Evolutionary conservation across 2,329 filamentous ascomycete species (phyloP).

Genomic region (Cryoendolithus antarcticus): DNA sequence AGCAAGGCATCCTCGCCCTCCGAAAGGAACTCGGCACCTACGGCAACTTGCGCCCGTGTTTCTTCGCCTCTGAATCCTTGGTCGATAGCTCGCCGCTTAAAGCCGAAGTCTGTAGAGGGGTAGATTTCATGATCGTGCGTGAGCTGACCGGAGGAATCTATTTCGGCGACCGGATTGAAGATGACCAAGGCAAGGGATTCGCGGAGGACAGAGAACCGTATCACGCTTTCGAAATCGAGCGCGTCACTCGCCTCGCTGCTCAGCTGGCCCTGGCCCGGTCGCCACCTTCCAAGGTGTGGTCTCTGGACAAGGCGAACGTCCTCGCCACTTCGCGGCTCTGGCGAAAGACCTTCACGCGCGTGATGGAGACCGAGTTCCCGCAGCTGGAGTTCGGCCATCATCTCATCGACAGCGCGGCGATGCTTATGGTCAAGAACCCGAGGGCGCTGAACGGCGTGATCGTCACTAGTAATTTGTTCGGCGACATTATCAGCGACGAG

Average conservation of each 20-base stretch:
- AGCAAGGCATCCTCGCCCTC: constrained; percentile 80
- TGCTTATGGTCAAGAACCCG: constrained; percentile 95
- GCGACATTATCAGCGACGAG: constrained; percentile 93
- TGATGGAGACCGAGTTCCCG: constrained; percentile 81
- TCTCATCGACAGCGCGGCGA: constrained; percentile 90
- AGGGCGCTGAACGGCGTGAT: constrained; percentile 77
- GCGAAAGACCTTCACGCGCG: constrained; percentile 74
- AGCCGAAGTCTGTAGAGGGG: constrained; percentile 69
- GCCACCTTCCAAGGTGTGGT: constrained; percentile 55
- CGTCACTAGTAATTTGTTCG: constrained; percentile 87
- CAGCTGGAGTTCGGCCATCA: constrained; percentile 75
- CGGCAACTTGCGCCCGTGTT: constrained; percentile 91
- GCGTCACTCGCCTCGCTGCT: constrained; percentile 70
- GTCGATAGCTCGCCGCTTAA: constrained; percentile 81
- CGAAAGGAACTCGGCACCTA: constrained; percentile 91
- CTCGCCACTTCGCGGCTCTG: constrained; percentile 81
- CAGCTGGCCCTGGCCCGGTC: constrained; percentile 61
- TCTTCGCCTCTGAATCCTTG: constrained; percentile 79
- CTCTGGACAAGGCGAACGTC: constrained; percentile 92
- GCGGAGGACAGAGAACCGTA: constrained; percentile 88
- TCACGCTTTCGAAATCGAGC: constrained; percentile 72
- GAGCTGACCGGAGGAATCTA: constrained; percentile 91
- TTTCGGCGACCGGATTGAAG: constrained; percentile 80
- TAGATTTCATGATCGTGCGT: constrained; percentile 84
- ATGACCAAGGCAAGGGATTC: constrained; percentile 53